Percentiles rank a stretch among this genome's conserved stretches.
Evolutionary conservation across 768 basidiomycete genomes (phyloP).

Genomic region (Tricholoma sp.): DNA sequence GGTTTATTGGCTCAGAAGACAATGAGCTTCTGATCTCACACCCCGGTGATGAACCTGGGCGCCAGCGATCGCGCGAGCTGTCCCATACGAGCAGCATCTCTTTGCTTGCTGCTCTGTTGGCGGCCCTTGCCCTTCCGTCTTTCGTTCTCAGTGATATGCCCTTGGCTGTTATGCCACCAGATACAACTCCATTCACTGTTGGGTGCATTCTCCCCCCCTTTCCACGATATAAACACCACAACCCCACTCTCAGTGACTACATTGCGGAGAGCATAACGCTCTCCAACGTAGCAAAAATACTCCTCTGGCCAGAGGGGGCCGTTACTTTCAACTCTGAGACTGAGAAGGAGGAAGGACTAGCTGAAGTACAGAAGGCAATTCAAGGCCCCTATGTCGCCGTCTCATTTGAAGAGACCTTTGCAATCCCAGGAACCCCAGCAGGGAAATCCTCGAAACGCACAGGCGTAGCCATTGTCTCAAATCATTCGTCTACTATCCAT

Average conservation of each 20-base stretch:
- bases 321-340: slow-evolving; percentile 51
- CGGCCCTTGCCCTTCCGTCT: slow-evolving; percentile 52
- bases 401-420: slow-evolving; percentile 61
- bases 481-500: slow-evolving; percentile 26
- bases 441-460: slow-evolving; percentile 43
- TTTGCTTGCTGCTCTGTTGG: slow-evolving; percentile 35
- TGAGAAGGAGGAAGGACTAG: slow-evolving; percentile 49
- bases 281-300: slow-evolving; percentile 40
- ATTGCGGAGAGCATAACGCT: slow-evolving; percentile 51
- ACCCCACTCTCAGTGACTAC: slow-evolving; percentile 51
- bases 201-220: slow-evolving; percentile 64
- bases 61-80: slow-evolving; percentile 6
- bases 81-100: slow-evolving; percentile 20
- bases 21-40: slow-evolving; percentile 13
- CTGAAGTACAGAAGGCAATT: slow-evolving; percentile 29
- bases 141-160: slow-evolving; percentile 39
- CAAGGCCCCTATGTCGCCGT: slow-evolving; percentile 55
- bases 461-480: slow-evolving; percentile 57
- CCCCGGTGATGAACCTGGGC: slow-evolving; percentile 8
- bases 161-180: slow-evolving; percentile 27
- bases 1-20: slow-evolving; percentile 47
- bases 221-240: slow-evolving; percentile 32
- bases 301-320: slow-evolving; percentile 82
- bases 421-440: slow-evolving; percentile 32
- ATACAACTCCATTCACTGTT: slow-evolving; percentile 54